Percentiles rank a stretch among this genome's conserved stretches.
These are phyloP conservation scores for Fusarium chaquense DNA, from an alignment of 2,329 filamentous ascomycete species.

Conservation along the genomic window DNA sequence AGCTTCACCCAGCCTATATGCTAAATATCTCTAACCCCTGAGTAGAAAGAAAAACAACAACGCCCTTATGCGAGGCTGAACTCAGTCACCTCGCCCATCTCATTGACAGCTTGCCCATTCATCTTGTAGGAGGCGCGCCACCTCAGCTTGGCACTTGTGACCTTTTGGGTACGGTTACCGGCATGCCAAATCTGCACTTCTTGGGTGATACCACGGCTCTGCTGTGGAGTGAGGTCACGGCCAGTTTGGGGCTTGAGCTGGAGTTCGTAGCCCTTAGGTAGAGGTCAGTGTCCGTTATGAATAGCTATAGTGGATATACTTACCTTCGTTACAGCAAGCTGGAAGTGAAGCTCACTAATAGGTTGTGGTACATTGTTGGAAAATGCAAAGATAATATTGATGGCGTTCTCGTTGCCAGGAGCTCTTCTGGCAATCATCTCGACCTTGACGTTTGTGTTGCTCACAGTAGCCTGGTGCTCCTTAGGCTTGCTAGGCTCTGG, in stretches of 20 bases:
- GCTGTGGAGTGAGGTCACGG: conserved; percentile 78
- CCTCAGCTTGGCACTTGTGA: conserved; percentile 85
- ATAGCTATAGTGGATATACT: background rate
- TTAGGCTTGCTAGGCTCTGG: conserved; percentile 66
- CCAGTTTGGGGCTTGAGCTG: conserved; percentile 88
- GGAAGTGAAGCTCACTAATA: conserved; percentile 86
- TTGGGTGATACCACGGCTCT: conserved; percentile 81
- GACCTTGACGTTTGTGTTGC: conserved; percentile 77
- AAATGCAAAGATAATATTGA: conserved; percentile 82
- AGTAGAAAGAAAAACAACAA: conserved; percentile 2
- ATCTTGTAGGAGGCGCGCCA: conserved; percentile 88
- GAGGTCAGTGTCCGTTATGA: conserved; percentile 8
- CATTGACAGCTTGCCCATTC: conserved; percentile 73
- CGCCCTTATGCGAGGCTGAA: conserved; percentile 74
- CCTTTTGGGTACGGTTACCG: conserved; percentile 74
- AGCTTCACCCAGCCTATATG: background rate
- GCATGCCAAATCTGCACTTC: conserved; percentile 80
- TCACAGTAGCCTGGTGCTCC: conserved; percentile 74
- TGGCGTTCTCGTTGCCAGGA: conserved; percentile 64
- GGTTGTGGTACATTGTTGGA: conserved; percentile 81
- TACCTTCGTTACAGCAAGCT: conserved; percentile 94
- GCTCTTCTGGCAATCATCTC: conserved; percentile 77
- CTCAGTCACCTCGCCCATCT: conserved; percentile 86
- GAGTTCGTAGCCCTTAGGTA: conserved; percentile 77
- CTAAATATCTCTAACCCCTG: background rate